Conservation (phyloP, 495 filamentous ascomycete species). For the Podospora appendiculata region DNA sequence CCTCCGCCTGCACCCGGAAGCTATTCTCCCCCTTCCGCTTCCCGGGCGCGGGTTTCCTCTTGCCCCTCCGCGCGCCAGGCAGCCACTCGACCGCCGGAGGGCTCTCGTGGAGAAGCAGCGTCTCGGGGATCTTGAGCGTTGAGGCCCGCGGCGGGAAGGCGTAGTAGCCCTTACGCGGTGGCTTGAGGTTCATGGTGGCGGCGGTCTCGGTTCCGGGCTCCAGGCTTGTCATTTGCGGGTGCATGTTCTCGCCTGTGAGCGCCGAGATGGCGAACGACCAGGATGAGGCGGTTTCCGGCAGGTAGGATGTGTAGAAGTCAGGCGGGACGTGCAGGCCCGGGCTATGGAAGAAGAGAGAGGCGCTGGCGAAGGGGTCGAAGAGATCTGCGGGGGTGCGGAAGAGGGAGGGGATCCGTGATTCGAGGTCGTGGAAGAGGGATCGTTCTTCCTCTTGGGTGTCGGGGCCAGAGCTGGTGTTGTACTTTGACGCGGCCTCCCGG, state of each 20-base stretch:
- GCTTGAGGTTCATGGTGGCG: not conserved
- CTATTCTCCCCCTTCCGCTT: not conserved
- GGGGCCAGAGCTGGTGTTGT: not conserved
- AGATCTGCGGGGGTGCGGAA: conserved; percentile 33
- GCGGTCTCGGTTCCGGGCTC: not conserved
- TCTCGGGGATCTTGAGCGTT: conserved; percentile 27
- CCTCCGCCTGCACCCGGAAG: not conserved
- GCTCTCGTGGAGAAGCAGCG: conserved; percentile 26
- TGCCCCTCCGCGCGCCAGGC: not conserved
- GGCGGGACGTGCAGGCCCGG: conserved; percentile 30
- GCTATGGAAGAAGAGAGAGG: conserved; percentile 45
- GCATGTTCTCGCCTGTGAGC: not conserved
- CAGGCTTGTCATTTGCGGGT: not conserved
- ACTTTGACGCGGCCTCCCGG: not conserved
- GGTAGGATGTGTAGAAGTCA: conserved; percentile 17
- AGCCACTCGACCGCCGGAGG: not conserved
- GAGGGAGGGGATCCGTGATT: conserved; percentile 20
- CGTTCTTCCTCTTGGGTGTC: conserved; percentile 2
- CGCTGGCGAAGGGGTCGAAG: conserved; percentile 48
- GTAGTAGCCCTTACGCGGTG: conserved; percentile 20
- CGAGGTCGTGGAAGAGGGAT: conserved; percentile 16
- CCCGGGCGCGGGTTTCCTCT: not conserved
- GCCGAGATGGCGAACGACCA: conserved; percentile 1
- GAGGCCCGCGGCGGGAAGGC: conserved; percentile 28
- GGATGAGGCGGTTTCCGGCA: conserved; percentile 3